phyloP scores from a whole-genome alignment of 768 basidiomycete genomes.

The Candolleomyces aberdarensis region DNA sequence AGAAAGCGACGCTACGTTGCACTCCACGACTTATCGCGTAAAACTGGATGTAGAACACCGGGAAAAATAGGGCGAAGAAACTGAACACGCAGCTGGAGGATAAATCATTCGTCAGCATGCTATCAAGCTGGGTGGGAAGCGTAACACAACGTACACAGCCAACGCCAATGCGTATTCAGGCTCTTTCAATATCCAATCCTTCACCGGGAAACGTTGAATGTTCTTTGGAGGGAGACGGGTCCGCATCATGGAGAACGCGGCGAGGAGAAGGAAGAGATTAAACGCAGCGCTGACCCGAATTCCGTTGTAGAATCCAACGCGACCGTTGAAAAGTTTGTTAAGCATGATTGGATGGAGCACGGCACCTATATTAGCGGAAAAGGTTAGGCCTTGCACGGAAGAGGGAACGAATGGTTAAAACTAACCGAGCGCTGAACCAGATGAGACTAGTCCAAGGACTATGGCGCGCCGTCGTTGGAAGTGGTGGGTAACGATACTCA shows the following conservation, averaged over 20 bases:
- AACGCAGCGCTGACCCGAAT: slow-evolving; percentile 37
- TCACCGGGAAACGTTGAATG: slow-evolving; percentile 18
- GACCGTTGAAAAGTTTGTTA: slow-evolving; percentile 41
- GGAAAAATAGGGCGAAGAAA: slow-evolving; percentile 38
- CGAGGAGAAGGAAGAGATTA: slow-evolving; percentile 28
- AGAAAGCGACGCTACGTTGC: slow-evolving; percentile 41
- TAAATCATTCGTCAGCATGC: not conserved
- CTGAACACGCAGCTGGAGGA: slow-evolving; percentile 24
- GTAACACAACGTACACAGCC: slow-evolving; percentile 24
- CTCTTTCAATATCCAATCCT: slow-evolving; percentile 25
- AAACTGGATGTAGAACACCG: slow-evolving; percentile 51
- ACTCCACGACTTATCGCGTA: slow-evolving; percentile 43
- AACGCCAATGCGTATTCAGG: slow-evolving; percentile 22
- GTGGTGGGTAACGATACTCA: slow-evolving; percentile 51
- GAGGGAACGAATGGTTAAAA: not conserved
- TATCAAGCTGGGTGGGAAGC: not conserved
- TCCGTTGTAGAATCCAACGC: slow-evolving; percentile 36
- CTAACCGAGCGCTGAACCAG: slow-evolving; percentile 30
- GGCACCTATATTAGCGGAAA: slow-evolving; percentile 31
- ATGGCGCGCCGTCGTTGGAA: slow-evolving; percentile 45
- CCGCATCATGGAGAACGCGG: slow-evolving; percentile 31
- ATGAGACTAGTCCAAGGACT: slow-evolving; percentile 49
- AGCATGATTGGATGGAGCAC: slow-evolving; percentile 58
- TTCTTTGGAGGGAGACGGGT: slow-evolving; percentile 32
- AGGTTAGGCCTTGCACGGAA: not conserved